These are phyloP conservation scores for Moricandia moricandioides DNA, from an alignment of 345 rosid genomes.

Conservation along the genomic window DNA sequence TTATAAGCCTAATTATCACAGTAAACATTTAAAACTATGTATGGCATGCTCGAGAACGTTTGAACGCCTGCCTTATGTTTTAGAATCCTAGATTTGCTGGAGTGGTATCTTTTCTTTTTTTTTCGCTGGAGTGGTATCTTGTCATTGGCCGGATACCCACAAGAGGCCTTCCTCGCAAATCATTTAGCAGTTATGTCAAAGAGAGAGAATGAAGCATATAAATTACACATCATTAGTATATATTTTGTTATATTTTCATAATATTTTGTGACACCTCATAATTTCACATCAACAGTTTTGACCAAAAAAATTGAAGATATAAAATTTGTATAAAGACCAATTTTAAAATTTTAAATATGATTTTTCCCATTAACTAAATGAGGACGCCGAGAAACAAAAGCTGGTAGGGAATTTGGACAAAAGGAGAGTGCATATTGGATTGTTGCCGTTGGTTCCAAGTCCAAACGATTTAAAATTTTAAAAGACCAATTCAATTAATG, in stretches of 20 bases:
- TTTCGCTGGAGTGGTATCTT: no score
- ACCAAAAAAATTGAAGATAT: neutral
- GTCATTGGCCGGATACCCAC: no score
- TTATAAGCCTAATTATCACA: neutral
- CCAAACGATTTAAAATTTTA: neutral
- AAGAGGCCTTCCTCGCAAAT: no score
- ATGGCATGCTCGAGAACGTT: neutral
- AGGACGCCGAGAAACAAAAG: conserved; percentile 9
- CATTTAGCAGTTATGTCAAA: neutral
- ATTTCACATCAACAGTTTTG: neutral
- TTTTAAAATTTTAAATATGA: neutral
- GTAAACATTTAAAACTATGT: neutral
- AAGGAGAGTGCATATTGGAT: conserved; percentile 1
- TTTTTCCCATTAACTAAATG: neutral
- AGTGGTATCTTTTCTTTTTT: no score
- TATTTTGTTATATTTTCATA: neutral
- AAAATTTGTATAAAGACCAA: neutral
- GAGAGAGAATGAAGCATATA: neutral
- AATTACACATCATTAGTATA: neutral
- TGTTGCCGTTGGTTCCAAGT: neutral
- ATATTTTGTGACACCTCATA: neutral
- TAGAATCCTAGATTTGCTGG: no score
- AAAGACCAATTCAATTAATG: conserved; percentile 9
- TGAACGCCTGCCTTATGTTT: neutral
- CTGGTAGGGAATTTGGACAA: neutral